A percentile compares a stretch with the other conserved stretches of the same genome.
These are phyloP conservation scores for Claviceps sp. DNA, from an alignment of 2,329 filamentous ascomycete genomes.

Conservation along the genomic window DNA sequence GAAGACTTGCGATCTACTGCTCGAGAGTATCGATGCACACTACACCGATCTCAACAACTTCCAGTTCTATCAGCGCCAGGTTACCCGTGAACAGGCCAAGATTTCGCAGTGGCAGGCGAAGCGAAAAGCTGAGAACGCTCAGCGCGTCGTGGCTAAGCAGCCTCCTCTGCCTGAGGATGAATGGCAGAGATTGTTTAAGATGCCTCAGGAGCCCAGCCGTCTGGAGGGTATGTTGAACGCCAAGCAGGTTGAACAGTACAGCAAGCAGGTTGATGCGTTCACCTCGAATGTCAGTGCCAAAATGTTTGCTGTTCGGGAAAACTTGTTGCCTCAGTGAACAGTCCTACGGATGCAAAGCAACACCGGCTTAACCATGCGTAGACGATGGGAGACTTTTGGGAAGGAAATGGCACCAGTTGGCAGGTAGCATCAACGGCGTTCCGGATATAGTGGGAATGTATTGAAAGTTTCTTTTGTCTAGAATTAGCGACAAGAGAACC, in stretches of 20 bases:
- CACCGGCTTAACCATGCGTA: constrained; percentile 1
- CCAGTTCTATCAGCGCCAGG: constrained; percentile 86
- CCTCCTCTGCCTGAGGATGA: constrained; percentile 84
- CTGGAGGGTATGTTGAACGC: constrained; percentile 91
- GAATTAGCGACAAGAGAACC: constrained; percentile 18
- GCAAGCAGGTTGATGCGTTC: constrained; percentile 92
- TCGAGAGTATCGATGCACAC: constrained; percentile 94
- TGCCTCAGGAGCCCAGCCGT: constrained; percentile 85
- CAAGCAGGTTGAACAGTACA: constrained; percentile 94
- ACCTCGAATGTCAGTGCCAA: constrained; percentile 83
- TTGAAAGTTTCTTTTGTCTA: constrained; percentile 20
- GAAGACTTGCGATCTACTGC: constrained; percentile 91
- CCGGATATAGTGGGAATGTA: constrained; percentile 25
- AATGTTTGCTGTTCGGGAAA: constrained; percentile 90
- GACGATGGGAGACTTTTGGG: constrained; percentile 8
- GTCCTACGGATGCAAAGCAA: background rate
- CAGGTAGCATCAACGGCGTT: constrained; percentile 29
- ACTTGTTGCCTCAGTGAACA: constrained; percentile 42
- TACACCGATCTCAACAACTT: constrained; percentile 99
- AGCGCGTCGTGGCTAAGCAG: constrained; percentile 76
- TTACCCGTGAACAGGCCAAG: constrained; percentile 89
- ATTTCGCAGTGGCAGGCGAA: constrained; percentile 94
- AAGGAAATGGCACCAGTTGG: constrained; percentile 19
- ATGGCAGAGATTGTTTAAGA: constrained; percentile 96
- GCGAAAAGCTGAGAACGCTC: constrained; percentile 89